Conservation (phyloP, 73 alveolate species). For the Durusdinium trenchii region DNA sequence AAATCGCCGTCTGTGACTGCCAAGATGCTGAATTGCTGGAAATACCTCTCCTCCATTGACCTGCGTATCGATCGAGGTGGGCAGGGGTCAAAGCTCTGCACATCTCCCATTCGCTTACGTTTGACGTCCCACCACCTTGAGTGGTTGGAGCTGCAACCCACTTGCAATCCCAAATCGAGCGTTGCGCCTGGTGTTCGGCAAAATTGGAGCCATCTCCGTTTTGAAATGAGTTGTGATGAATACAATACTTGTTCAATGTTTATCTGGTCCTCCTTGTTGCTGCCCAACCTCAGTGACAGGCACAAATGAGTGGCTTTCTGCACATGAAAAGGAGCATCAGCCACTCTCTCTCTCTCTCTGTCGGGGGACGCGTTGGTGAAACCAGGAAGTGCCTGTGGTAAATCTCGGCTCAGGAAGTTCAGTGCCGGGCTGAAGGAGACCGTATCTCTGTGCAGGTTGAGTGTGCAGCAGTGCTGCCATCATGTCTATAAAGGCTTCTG, state of each 20-base stretch:
- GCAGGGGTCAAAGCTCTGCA: neutral
- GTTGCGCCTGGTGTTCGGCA: neutral
- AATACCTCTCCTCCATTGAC: slow-evolving; percentile 76
- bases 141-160: slow-evolving; percentile 73
- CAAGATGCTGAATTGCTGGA: slow-evolving; percentile 74
- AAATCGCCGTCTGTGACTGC: no score
- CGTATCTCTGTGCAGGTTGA: slow-evolving; percentile 66
- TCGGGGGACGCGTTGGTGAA: neutral
- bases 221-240: neutral
- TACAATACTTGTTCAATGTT: neutral
- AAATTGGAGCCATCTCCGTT: neutral
- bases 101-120: neutral
- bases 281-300: neutral
- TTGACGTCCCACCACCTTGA: slow-evolving; percentile 1
- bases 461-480: slow-evolving; percentile 78
- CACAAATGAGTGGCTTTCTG: neutral
- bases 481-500: slow-evolving; percentile 37
- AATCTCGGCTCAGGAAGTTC: neutral
- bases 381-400: neutral
- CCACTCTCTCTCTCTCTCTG: neutral
- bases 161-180: slow-evolving; percentile 82
- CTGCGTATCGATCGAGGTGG: neutral
- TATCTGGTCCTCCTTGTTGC: neutral
- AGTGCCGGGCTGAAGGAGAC: slow-evolving; percentile 37
- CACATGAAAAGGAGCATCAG: neutral